These are phyloP conservation scores for Emmonsia crescens DNA, from an alignment of 2,329 filamentous ascomycete genomes.

Conservation along the genomic window DNA sequence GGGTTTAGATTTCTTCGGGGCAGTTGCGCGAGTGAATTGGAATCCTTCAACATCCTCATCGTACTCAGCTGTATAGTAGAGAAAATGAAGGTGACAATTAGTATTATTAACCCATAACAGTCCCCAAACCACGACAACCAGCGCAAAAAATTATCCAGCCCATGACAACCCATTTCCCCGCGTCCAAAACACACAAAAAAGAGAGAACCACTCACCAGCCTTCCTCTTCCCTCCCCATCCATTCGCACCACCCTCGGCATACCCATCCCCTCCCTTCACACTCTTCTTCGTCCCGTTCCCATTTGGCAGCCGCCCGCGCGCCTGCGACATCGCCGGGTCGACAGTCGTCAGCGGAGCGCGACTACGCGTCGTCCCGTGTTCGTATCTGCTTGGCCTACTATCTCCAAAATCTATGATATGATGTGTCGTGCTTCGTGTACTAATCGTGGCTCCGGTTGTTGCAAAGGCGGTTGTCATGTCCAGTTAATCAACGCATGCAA, in stretches of 20 bases:
- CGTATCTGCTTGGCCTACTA: background rate
- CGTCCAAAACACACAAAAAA: background rate
- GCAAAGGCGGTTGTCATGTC: slow-evolving; percentile 13
- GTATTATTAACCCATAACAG: background rate
- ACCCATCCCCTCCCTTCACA: background rate
- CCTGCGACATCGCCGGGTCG: slow-evolving; percentile 10
- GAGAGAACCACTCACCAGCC: slow-evolving; percentile 27
- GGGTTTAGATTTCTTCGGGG: slow-evolving; percentile 51
- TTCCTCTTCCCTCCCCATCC: slow-evolving; percentile 31
- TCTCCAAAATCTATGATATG: slow-evolving; percentile 1
- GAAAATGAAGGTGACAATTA: slow-evolving; percentile 5
- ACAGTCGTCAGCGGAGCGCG: slow-evolving; percentile 4
- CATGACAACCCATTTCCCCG: background rate
- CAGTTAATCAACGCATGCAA: background rate
- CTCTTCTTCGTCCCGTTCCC: slow-evolving; percentile 1
- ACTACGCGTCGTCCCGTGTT: slow-evolving; percentile 6
- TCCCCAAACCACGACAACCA: background rate
- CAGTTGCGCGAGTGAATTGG: slow-evolving; percentile 58
- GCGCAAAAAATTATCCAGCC: background rate
- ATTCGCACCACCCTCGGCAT: slow-evolving; percentile 3
- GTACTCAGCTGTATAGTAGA: slow-evolving; percentile 34
- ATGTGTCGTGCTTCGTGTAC: slow-evolving; percentile 6
- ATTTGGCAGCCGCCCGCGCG: slow-evolving; percentile 6
- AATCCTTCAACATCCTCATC: slow-evolving; percentile 72
- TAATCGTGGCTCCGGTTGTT: slow-evolving; percentile 7